Conservation (phyloP, 169 alveolate species). For the Cryptosporidium meleagridis region DNA sequence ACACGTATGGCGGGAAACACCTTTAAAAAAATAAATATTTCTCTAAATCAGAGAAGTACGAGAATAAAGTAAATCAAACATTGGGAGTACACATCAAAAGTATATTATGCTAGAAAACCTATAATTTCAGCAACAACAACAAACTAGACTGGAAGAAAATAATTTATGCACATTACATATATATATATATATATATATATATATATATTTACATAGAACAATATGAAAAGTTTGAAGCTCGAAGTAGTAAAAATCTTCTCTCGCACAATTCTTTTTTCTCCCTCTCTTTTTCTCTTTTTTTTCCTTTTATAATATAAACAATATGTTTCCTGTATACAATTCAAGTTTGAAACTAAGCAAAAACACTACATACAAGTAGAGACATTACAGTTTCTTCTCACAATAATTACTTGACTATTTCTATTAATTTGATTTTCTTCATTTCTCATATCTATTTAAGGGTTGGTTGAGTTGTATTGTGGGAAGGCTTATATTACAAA, state of each 20-base stretch:
- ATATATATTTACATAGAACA: too few relatives aligned
- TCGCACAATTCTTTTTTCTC: neutral
- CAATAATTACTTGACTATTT: neutral
- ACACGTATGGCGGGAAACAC: slow-evolving; percentile 22
- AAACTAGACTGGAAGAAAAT: too few relatives aligned
- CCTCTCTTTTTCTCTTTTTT: neutral
- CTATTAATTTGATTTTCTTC: neutral
- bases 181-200: too few relatives aligned
- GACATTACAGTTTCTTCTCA: neutral
- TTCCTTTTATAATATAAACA: too few relatives aligned
- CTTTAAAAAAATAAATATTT: too few relatives aligned
- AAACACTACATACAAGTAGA: neutral
- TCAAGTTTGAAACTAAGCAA: neutral
- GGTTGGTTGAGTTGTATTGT: neutral
- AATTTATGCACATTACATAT: too few relatives aligned
- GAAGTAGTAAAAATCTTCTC: neutral
- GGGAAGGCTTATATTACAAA: neutral
- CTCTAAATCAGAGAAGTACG: too few relatives aligned
- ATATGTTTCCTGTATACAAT: too few relatives aligned
- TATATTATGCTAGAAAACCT: neutral
- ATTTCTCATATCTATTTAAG: too few relatives aligned
- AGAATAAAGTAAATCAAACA: too few relatives aligned
- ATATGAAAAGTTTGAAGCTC: neutral
- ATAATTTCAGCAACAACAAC: neutral
- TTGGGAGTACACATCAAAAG: neutral